phyloP scores from a whole-genome alignment of 306 rosid genomes.

The Medicago ruthenica region DNA sequence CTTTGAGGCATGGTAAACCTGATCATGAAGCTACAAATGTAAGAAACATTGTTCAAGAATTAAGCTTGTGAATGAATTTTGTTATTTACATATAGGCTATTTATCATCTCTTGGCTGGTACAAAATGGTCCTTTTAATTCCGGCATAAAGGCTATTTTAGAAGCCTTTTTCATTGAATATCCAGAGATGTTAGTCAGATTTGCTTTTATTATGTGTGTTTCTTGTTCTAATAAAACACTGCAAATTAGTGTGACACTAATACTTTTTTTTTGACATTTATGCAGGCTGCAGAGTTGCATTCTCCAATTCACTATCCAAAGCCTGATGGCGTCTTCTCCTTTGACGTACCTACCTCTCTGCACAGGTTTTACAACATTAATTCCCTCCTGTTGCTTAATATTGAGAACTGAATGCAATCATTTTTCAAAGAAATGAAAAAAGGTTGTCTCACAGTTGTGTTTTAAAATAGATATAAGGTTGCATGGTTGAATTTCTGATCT shows the following conservation, averaged over 20 bases:
- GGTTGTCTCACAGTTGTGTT: not conserved
- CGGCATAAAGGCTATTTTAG: slow-evolving; percentile 1
- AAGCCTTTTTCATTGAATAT: slow-evolving; percentile 22
- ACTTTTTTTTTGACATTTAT: slow-evolving; percentile 26
- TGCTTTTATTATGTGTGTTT: slow-evolving; percentile 21
- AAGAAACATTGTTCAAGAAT: slow-evolving; percentile 50
- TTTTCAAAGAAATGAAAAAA: not conserved
- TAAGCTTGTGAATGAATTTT: slow-evolving; percentile 19
- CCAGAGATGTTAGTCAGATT: slow-evolving; percentile 7
- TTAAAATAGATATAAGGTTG: not conserved
- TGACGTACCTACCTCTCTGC: slow-evolving; percentile 87
- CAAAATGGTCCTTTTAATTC: not conserved
- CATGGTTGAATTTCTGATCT: slow-evolving; percentile 18
- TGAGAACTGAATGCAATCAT: slow-evolving; percentile 30
- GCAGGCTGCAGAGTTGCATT: slow-evolving; percentile 69
- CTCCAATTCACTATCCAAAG: slow-evolving; percentile 87
- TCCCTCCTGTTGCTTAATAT: slow-evolving; percentile 33
- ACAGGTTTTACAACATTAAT: slow-evolving; percentile 66
- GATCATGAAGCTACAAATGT: slow-evolving; percentile 89
- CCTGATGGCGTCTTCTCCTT: slow-evolving; percentile 85
- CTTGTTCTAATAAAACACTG: slow-evolving; percentile 1
- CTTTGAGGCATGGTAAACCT: slow-evolving; percentile 91
- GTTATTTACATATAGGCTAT: not conserved
- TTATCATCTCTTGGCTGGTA: not conserved
- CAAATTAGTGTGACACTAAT: slow-evolving; percentile 3